Evolutionary conservation across 805 yeast species (phyloP).

Genomic region (Candida quercuum): DNA sequence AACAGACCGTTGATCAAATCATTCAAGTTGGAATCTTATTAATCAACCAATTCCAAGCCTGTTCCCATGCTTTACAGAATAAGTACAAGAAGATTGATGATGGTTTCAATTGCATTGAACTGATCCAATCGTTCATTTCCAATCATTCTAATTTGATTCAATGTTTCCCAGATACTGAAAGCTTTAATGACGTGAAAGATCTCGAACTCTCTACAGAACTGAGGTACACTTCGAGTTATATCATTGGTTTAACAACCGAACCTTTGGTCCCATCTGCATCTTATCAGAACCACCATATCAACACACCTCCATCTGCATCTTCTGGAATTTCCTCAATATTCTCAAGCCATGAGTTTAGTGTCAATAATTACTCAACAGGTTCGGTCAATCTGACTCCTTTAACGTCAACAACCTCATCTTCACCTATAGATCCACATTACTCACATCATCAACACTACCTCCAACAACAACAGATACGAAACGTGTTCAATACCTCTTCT

Average conservation of each 20-base stretch:
- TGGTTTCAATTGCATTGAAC: constrained; percentile 24
- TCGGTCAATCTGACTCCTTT: constrained; percentile 13
- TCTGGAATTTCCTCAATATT: constrained; percentile 21
- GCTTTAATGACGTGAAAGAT: constrained; percentile 11
- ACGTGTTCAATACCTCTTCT: constrained; percentile 9
- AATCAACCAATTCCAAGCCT: constrained; percentile 12
- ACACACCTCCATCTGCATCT: constrained; percentile 30
- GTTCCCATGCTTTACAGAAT: constrained; percentile 20
- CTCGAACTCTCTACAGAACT: constrained; percentile 4
- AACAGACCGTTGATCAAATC: constrained; percentile 10
- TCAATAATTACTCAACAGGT: constrained; percentile 10
- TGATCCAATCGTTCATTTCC: constrained; percentile 25
- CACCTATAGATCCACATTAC: not conserved
- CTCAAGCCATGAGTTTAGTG: constrained; percentile 8
- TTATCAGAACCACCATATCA: too few species aligned
- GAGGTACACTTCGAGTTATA: constrained; percentile 3
- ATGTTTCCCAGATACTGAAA: constrained; percentile 8
- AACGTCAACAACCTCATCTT: constrained; percentile 5
- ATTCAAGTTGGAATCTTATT: constrained; percentile 13
- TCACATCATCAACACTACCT: not conserved
- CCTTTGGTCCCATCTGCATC: too few species aligned
- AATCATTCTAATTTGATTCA: constrained; percentile 17
- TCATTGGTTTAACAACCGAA: constrained; percentile 10
- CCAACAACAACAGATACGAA: constrained; percentile 9
- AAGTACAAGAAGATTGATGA: constrained; percentile 14